Evolutionary conservation across 2,329 filamentous ascomycete genomes (phyloP), one percentile per base, ranked within the genome.

Genomic region (Xylogone sp.): DNA sequence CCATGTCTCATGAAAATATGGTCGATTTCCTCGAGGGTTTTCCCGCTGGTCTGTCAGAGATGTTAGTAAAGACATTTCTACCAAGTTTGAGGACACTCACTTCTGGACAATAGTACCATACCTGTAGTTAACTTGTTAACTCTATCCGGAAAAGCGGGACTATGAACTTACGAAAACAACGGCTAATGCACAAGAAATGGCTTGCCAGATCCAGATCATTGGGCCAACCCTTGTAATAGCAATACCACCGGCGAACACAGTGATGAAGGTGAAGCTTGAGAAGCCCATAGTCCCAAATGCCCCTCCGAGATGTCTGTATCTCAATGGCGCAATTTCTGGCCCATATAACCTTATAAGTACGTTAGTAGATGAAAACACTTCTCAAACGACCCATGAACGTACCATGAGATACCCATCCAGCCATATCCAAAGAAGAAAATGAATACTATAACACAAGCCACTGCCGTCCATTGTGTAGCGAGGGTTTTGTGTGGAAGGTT

Each of bases 201-300:
- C 54, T 46, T 63, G 62, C 69, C 68, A 71, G 49, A 71, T 60
- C 61, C 65, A 71, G 42, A 71, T 69, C 53, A 65, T 66, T 51
- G 62, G 66, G 2, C 68, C 68, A 29, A 70, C 60, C 24, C 60
- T 59, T 12, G 65, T 53, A 44, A 70, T 56, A 1, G 59, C 67
- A 50, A 65, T 69, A 2, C 63, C 63, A 18, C 65, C 66, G 8
- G 62, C 67, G 49, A 69, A 69, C 9, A 69, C 67, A 27, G 65
- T 68, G 46, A 69, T 57, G 50, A 64, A 70, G 12, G 62, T 64
- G 31, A 62, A 63, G 22, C 67, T 58, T 65, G 66, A 70, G 54
- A 70, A 67, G 10, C 68, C 69, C 18, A 66, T 65, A 3, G 67
- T 63, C 16, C 65, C 66, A 21, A 65, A 60, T 31, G 62, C 62